Evolutionary conservation across 1,284 basidiomycete genomes (phyloP), one percentile per base, ranked within the genome.

Genomic region (Pulveroboletus ridleyi): DNA sequence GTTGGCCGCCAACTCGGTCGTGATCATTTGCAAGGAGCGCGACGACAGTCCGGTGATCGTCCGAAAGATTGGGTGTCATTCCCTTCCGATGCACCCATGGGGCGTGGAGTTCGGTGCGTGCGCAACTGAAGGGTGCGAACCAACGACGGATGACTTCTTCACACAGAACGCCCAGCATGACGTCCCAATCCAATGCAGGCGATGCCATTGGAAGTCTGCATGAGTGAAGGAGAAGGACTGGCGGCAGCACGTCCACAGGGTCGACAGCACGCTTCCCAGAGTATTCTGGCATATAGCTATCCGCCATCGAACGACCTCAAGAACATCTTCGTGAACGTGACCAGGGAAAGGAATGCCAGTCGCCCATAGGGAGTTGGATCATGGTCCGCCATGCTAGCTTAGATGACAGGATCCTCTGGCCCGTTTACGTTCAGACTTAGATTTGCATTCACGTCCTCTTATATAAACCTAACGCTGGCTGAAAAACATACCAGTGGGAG

Each of bases 241-340:
- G 49, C 9, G 15, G 23, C 4, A 25, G 15, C 25, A 23, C 23
- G 23, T 50, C 15, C 18, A 17, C 49, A 25, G 49, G 23, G 8
- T 50, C 1, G 23, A 50, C 15, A 35, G 33, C 56, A 42, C 56
- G 17, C 10, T 57, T 1, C 56, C 56, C 1, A 57, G 25, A 15
- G 8, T 57, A 17, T 57, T 57, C 14, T 57, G 56, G 56, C 56
- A 57, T 41, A 44, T n/a, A n/a, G 41, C 17, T 57, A 33, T 13
- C 56, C 56, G 17, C 17, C 56, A 1, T 57, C 56, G 18, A 14
- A 6, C 13, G 2, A 14, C 13, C 53, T 50, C 8, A 7, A 17
- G 23, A 50, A 50, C 14, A 15, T 50, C 17, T 50, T 50, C n/a
- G n/a, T 50, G 2, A 9, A 50, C 0, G 49, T 55, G 35, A 39